phyloP scores from a whole-genome alignment of 192 early-diverging fungal species.

The Phlyctochytrium arcticum region DNA sequence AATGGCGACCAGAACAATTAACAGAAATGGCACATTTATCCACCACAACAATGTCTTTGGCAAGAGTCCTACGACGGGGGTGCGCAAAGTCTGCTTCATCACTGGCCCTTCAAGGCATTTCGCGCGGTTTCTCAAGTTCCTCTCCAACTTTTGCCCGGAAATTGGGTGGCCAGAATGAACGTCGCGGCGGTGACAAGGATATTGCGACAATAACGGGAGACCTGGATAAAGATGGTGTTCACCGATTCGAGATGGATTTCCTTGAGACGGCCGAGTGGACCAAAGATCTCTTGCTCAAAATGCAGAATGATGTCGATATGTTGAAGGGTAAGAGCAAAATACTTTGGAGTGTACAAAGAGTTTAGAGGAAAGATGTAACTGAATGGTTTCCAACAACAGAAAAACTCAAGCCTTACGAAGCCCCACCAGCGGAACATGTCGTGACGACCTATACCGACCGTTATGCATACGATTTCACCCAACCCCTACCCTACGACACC shows the following conservation, averaged over 20 bases:
- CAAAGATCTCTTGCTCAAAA: constrained; percentile 32
- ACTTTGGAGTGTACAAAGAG: background rate
- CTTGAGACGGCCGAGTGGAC: constrained; percentile 39
- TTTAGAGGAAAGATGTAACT: background rate
- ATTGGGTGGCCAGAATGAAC: background rate
- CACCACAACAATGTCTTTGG: too few species aligned
- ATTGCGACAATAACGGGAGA: constrained; percentile 7
- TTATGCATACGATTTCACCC: constrained; percentile 27
- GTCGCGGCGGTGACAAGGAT: constrained; percentile 6
- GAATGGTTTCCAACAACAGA: background rate
- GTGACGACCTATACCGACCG: background rate
- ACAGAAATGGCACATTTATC: too few species aligned
- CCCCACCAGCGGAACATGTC: constrained; percentile 1
- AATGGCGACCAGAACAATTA: too few species aligned
- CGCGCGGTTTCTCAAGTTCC: too few species aligned
- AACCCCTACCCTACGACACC: constrained; percentile 40
- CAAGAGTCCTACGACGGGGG: too few species aligned
- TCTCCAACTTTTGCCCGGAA: background rate
- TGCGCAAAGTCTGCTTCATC: too few species aligned
- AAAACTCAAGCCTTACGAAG: background rate
- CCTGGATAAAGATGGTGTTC: constrained; percentile 25
- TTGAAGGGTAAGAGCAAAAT: background rate
- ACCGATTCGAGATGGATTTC: constrained; percentile 41
- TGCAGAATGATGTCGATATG: constrained; percentile 23
- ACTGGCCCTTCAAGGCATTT: too few species aligned